Base-by-base conservation (phyloP, 495 filamentous ascomycete genomes). In the Thermochaetoides thermophila region DNA sequence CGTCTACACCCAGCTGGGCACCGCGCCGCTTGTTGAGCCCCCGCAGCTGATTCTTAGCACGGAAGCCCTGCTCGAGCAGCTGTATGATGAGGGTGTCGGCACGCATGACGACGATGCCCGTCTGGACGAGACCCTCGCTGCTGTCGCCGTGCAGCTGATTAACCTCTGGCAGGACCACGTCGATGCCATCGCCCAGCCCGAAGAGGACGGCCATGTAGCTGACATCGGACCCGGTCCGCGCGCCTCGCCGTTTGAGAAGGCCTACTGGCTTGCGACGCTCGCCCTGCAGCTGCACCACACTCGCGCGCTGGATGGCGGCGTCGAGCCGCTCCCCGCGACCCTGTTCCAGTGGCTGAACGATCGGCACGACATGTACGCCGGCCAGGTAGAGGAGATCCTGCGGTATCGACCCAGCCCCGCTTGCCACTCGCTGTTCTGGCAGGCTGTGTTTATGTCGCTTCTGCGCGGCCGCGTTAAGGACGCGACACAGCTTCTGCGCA, bases 261-360 rank as follows among this genome's bases (percentile, higher is more conserved):
- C 85, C 9, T 71, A 68, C 37, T 89, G 76, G 46, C 32, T 93
- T 7, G 74, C 71, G 17, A 71, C 68, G 12, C 55, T 93, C 10
- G 60, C 84, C 7, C 63, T 93, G 14, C 70, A 71, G 33, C 64
- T 91, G 20, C 78, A 84, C 43, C 78, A 89, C 48, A 79, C 81
- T 20, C 63, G 63, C 14, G 53, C 49, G 38, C 56, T 63, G 19
- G 54, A 60, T 5, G 56, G 54, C 29, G 55, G 57, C 34, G 37
- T 45, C 28, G 43, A 54, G 22, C 67, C 80, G 5, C 56, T 87
- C 5, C 81, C 85, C 10, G 73, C 74, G 41, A 63, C 83, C 18
- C 59, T 95, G 11, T 64, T 91, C 15, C 67, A 78, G 38, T 95
- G 84, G 84, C 60, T 91, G 23, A 64, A 81, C 32, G 61, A 62